Evolutionary conservation across 2,329 filamentous ascomycete species (phyloP).

Genomic region (Penicillium sp.): DNA sequence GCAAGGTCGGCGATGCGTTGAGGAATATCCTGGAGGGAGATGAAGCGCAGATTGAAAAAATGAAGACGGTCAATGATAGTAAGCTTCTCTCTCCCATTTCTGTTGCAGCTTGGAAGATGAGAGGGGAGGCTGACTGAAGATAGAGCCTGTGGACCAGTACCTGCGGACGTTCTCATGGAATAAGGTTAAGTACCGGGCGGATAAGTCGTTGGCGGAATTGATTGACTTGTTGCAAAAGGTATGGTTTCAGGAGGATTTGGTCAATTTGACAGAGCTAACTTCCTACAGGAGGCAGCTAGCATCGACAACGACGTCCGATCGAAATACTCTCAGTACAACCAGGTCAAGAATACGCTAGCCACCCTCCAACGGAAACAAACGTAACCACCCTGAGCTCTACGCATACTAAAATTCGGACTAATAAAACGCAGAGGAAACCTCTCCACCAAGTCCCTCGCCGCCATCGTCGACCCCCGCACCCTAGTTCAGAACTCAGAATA

Average conservation of each 20-base stretch:
- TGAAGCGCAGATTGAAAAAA: conserved; percentile 78
- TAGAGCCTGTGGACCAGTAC: conserved; percentile 96
- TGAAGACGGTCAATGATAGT: conserved; percentile 96
- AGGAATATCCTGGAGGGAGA: conserved; percentile 81
- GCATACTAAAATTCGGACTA: not conserved
- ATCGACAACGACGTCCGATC: conserved; percentile 95
- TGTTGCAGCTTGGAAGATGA: conserved; percentile 7
- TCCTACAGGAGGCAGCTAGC: conserved; percentile 76
- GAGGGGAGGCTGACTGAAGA: conserved; percentile 18
- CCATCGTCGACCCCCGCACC: conserved; percentile 79
- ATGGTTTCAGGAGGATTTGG: not conserved
- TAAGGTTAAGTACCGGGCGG: conserved; percentile 93
- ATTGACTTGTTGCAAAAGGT: conserved; percentile 90
- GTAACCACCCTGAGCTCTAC: conserved; percentile 50
- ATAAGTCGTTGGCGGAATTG: conserved; percentile 85
- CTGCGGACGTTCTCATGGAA: conserved; percentile 92
- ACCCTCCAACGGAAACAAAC: conserved; percentile 85
- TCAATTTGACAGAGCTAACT: conserved; percentile 2
- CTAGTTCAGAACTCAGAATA: conserved; percentile 93
- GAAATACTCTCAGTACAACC: conserved; percentile 94
- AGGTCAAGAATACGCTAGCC: conserved; percentile 82
- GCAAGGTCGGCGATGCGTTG: conserved; percentile 86
- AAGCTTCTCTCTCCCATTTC: conserved; percentile 41
- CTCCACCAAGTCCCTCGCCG: conserved; percentile 88
- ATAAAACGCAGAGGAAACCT: conserved; percentile 74